Conservation (phyloP, 768 basidiomycete species). For the Chalciporus chontae region DNA sequence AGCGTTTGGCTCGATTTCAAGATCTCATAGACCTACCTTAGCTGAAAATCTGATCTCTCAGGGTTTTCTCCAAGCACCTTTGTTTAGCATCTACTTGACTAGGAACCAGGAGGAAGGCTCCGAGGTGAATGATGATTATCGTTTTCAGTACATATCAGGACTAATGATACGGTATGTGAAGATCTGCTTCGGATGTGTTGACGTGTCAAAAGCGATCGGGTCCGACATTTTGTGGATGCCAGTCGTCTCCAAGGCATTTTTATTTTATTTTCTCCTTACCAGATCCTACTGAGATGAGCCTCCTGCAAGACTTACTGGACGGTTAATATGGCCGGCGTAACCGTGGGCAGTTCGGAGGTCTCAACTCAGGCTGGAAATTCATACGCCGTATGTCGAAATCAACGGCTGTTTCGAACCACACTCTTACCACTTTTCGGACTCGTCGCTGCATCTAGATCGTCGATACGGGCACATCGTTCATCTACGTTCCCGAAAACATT, state of each 20-base stretch:
- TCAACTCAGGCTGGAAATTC: background rate
- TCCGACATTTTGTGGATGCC: conserved; percentile 33
- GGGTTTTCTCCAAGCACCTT: conserved; percentile 38
- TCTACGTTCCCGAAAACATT: conserved; percentile 49
- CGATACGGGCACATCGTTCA: conserved; percentile 65
- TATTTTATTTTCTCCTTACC: background rate
- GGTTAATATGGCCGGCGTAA: conserved; percentile 44
- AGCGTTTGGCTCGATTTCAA: conserved; percentile 57
- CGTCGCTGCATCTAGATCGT: conserved; percentile 42
- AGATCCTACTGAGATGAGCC: background rate
- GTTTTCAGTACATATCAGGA: background rate
- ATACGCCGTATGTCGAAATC: conserved; percentile 15
- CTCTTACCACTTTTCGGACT: background rate
- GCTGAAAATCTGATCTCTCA: conserved; percentile 58
- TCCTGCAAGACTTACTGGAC: conserved; percentile 57
- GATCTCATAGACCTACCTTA: conserved; percentile 46
- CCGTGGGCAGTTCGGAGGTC: conserved; percentile 29
- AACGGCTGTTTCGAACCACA: background rate
- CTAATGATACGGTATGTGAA: background rate
- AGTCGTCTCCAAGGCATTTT: conserved; percentile 34
- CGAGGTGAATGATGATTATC: conserved; percentile 35
- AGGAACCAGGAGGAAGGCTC: conserved; percentile 40
- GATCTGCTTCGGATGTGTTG: conserved; percentile 31
- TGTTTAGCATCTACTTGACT: conserved; percentile 62
- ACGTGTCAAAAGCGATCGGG: conserved; percentile 29